phyloP scores from a whole-genome alignment of 208 protist genomes.

The Crithidia mellificae region DNA sequence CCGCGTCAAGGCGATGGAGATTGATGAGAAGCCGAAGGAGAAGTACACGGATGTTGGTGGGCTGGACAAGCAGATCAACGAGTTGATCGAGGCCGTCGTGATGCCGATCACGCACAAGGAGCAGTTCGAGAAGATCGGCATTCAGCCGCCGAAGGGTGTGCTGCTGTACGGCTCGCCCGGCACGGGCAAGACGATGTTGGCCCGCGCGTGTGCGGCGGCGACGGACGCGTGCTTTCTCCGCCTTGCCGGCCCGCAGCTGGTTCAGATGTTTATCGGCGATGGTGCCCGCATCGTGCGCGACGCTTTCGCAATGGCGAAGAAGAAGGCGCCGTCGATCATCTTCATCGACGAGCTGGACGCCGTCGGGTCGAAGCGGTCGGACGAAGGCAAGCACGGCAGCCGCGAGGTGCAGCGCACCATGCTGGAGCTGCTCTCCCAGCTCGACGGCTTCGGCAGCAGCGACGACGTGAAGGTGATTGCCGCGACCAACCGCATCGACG shows the following conservation, averaged over 20 bases:
- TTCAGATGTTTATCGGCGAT: conserved; percentile 98
- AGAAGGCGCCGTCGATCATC: conserved; percentile 99
- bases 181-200: conserved; percentile 98
- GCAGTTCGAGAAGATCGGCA: conserved; percentile 98
- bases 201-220: conserved; percentile 98
- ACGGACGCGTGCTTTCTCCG: conserved; percentile 99
- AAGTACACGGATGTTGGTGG: conserved; percentile 99
- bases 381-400: conserved; percentile 97
- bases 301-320: conserved; percentile 99
- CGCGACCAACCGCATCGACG: conserved; percentile 99
- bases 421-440: conserved; percentile 99
- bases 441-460: conserved; percentile 99
- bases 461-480: conserved; percentile 99
- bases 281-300: conserved; percentile 99
- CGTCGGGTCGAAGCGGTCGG: conserved; percentile 98
- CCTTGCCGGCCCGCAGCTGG: conserved; percentile 99
- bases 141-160: conserved; percentile 99
- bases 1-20: conserved; percentile 99
- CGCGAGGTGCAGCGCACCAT: conserved; percentile 99
- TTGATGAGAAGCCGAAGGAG: conserved; percentile 99
- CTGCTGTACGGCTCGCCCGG: conserved; percentile 98
- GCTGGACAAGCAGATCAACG: conserved; percentile 99
- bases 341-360: conserved; percentile 99
- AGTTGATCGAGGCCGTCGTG: conserved; percentile 98
- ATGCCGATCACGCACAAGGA: conserved; percentile 99